Base-by-base conservation (phyloP, 192 early-diverging fungal genomes). In the Glomus cerebriforme region DNA sequence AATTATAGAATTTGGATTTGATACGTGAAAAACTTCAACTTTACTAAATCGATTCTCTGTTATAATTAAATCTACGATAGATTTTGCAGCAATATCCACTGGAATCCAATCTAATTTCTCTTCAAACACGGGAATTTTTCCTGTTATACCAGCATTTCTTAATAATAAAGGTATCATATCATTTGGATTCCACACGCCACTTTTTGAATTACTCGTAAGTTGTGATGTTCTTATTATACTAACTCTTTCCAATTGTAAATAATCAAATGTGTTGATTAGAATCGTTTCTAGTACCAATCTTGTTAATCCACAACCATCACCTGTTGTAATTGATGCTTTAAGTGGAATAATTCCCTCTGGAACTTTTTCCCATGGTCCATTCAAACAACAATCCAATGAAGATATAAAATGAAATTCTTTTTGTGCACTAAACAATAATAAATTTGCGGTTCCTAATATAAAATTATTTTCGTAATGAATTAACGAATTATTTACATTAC, bases 401-500 rank as follows among this genome's bases (percentile, higher is more conserved):
- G 67, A 69, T 43, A 69, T 69, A 17, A 43, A 69, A 69, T 43
- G 37, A 69, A 69, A 69, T 43, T 69, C 67, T 43, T 69, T 69
- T 43, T 69, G 17, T 39, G 67, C 67, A 26, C 37, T 43, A 69
- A 69, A 69, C 17, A 69, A 29, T 69, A 69, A 69, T 69, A 69
- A 69, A 69, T 69, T 69, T 39, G 39, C 34, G 26, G 67, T 69
- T 43, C 35, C 35, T 31, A 69, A 29, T 24, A 69, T 43, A 43
- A 17, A 7, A 26, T 19, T 39, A 45, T 37, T 69, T 43, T 69
- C 67, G 43, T 69, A 69, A 69, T 7, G 22, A 22, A 35, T 22
- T 69, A 69, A 43, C 17, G 39, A 7, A 22, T 10, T 39, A 24
- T 19, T 19, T 43, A 22, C 8, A 39, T 35, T 69, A 10, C 9